phyloP scores from a whole-genome alignment of 164 flowering plant genomes.

The Magnolia changhungtana region DNA sequence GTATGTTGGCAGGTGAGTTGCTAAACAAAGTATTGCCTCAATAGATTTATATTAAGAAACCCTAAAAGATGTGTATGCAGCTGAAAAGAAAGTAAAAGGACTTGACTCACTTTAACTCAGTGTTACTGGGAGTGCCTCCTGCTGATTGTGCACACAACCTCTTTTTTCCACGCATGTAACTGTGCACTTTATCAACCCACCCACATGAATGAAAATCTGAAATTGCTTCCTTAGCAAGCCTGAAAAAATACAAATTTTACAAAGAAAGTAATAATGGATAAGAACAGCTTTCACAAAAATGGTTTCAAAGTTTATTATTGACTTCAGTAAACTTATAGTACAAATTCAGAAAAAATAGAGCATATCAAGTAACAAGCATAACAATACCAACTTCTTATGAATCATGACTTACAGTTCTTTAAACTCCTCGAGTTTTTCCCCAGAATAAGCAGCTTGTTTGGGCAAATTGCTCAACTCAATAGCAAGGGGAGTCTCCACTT shows the following conservation, averaged over 20 bases:
- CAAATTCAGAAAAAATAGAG: neutral
- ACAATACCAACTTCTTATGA: neutral
- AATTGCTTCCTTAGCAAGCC: constrained; percentile 61
- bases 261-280: neutral
- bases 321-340: neutral
- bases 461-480: constrained; percentile 39
- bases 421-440: constrained; percentile 37
- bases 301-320: neutral
- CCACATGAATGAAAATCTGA: constrained; percentile 54
- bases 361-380: too few species aligned
- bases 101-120: constrained; percentile 54
- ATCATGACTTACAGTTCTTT: constrained; percentile 52
- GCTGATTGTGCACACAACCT: constrained; percentile 32
- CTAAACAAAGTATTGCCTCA: neutral
- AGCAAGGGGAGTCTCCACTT: neutral
- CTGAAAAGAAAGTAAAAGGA: neutral
- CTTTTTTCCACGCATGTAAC: constrained; percentile 60
- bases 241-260: constrained; percentile 18
- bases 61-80: neutral
- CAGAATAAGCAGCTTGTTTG: constrained; percentile 38
- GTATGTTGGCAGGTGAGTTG: too few species aligned
- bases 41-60: neutral
- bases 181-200: constrained; percentile 64
- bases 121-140: constrained; percentile 18
- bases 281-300: neutral